Evolutionary conservation across 2,329 filamentous ascomycete genomes (phyloP).

Genomic region (Aspergillus sp.): DNA sequence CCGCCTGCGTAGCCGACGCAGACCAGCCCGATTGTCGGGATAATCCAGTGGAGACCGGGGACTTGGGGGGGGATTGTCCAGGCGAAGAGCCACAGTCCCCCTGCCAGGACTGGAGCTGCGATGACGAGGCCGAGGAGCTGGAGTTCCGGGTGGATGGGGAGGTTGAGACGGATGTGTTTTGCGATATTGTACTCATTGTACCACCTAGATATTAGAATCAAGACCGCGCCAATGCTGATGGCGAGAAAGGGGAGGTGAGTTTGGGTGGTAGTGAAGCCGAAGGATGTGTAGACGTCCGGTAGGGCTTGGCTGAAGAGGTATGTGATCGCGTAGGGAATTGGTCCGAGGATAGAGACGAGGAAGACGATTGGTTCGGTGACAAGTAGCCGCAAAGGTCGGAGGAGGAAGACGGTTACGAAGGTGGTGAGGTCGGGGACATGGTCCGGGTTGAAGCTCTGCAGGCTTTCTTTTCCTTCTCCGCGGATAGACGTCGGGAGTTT

Average conservation of each 20-base stretch:
- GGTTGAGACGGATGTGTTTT: not conserved
- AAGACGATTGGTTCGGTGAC: conserved; percentile 49
- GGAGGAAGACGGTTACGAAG: conserved; percentile 37
- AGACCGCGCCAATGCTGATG: conserved; percentile 39
- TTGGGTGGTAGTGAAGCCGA: conserved; percentile 34
- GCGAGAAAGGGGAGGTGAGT: conserved; percentile 44
- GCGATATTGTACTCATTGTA: conserved; percentile 37
- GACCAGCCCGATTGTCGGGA: conserved; percentile 35
- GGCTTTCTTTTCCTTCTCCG: conserved; percentile 22
- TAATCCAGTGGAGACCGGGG: conserved; percentile 9
- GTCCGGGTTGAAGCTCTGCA: conserved; percentile 39
- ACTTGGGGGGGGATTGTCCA: conserved; percentile 33
- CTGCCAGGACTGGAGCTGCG: conserved; percentile 45
- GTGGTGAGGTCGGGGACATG: conserved; percentile 33
- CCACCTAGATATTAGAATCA: conserved; percentile 46
- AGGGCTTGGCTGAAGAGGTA: conserved; percentile 51
- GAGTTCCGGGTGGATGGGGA: not conserved
- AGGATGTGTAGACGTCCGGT: conserved; percentile 38
- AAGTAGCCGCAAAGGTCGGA: conserved; percentile 43
- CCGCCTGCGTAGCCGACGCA: conserved; percentile 50
- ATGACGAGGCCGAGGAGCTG: conserved; percentile 45
- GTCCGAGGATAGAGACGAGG: conserved; percentile 41
- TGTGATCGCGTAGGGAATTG: conserved; percentile 43
- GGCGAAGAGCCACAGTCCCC: conserved; percentile 48
- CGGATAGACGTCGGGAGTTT: conserved; percentile 17